A percentile compares a stretch with the other conserved stretches of the same genome.
These are phyloP conservation scores for Diaporthe amygdali DNA, from an alignment of 2,329 filamentous ascomycete genomes.

Conservation along the genomic window DNA sequence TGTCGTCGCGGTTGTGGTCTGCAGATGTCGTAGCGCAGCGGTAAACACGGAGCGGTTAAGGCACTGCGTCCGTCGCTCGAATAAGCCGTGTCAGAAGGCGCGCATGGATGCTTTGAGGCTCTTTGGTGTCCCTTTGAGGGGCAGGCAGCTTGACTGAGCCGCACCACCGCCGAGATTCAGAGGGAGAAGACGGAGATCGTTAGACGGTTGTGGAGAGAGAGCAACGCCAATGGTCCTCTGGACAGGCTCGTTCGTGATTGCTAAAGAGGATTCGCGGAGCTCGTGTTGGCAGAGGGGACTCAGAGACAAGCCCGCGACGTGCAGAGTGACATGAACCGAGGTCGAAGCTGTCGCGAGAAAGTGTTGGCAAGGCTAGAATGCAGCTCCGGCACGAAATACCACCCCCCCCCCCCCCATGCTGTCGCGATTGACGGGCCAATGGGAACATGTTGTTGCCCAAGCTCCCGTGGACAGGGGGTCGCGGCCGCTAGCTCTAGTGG, in stretches of 20 bases:
- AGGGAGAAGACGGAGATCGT: no score
- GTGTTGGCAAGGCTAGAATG: not conserved
- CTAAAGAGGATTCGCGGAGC: no score
- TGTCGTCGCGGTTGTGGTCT: not conserved
- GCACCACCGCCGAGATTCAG: not conserved
- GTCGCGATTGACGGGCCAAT: conserved; percentile 17
- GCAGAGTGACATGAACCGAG: not conserved
- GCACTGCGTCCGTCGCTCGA: not conserved
- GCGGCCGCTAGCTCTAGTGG: conserved; percentile 7
- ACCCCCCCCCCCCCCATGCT: not conserved
- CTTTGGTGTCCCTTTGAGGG: not conserved
- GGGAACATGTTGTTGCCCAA: not conserved
- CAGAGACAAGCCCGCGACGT: not conserved
- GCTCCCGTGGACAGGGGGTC: not conserved
- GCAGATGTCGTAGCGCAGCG: not conserved
- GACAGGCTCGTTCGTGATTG: not conserved
- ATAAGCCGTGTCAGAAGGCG: not conserved
- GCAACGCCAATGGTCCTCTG: no score
- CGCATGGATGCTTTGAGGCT: not conserved
- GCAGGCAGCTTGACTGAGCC: no score
- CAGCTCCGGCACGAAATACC: not conserved
- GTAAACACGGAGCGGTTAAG: not conserved
- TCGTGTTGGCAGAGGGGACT: not conserved
- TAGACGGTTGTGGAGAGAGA: not conserved
- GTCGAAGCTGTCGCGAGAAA: not conserved